phyloP scores from a whole-genome alignment of 2,329 filamentous ascomycete genomes.

The Fusarium sp. region DNA sequence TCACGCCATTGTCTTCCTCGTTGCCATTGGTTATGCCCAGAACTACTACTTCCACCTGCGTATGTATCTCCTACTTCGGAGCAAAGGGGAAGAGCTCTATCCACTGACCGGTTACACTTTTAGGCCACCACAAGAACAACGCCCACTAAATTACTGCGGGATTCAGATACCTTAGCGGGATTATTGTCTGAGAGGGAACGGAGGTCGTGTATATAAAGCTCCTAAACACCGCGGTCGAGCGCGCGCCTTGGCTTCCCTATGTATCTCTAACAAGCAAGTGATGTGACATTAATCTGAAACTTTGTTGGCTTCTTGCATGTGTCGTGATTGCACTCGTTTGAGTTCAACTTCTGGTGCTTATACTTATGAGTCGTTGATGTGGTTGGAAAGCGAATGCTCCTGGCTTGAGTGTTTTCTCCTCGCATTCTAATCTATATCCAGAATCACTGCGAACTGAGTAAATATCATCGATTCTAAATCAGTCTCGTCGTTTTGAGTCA shows the following conservation, averaged over 20 bases:
- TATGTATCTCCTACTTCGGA: slow-evolving; percentile 66
- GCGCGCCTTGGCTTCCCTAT: slow-evolving; percentile 52
- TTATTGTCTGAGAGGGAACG: slow-evolving; percentile 41
- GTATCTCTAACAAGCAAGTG: slow-evolving; percentile 48
- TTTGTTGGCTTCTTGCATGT: not conserved
- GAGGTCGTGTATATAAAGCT: slow-evolving; percentile 58
- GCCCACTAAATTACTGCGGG: slow-evolving; percentile 77
- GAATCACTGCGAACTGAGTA: not conserved
- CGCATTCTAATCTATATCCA: not conserved
- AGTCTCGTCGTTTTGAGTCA: not conserved
- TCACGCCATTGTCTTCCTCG: slow-evolving; percentile 83
- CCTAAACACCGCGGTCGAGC: slow-evolving; percentile 51
- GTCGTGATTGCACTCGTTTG: not conserved
- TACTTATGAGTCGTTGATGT: not conserved
- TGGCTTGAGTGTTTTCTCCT: not conserved
- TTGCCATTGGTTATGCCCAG: slow-evolving; percentile 91
- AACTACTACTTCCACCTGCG: slow-evolving; percentile 99
- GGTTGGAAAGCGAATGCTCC: too few relatives aligned
- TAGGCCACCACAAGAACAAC: slow-evolving; percentile 99
- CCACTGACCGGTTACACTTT: slow-evolving; percentile 28
- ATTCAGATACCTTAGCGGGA: slow-evolving; percentile 35
- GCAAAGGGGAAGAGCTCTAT: not conserved
- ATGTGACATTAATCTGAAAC: slow-evolving; percentile 39
- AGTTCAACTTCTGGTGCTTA: not conserved
- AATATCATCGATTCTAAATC: not conserved